These are phyloP conservation scores for Marasmius oreades DNA, from an alignment of 1,284 basidiomycete species.

Conservation along the genomic window DNA sequence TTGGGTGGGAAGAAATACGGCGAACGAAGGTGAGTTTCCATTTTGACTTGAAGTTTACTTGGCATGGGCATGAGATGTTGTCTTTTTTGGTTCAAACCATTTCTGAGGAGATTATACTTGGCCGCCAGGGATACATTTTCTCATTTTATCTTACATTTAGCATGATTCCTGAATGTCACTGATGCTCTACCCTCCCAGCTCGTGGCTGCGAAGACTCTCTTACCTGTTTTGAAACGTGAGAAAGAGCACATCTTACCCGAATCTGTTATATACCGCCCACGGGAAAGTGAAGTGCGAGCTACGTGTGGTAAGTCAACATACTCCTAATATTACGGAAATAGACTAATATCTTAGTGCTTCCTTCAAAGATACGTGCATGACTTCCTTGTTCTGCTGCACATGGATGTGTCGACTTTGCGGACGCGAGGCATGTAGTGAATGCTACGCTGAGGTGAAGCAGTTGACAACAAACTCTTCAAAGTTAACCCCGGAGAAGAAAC, in stretches of 20 bases:
- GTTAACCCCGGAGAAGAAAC: conserved; percentile 43
- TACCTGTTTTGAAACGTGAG: conserved; percentile 69
- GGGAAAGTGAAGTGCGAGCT: conserved; percentile 76
- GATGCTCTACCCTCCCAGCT: conserved; percentile 29
- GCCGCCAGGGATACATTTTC: no score
- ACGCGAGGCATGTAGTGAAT: conserved; percentile 84
- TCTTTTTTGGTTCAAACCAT: background rate
- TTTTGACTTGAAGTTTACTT: conserved; percentile 12
- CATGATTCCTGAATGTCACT: no score
- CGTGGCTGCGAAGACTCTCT: conserved; percentile 66
- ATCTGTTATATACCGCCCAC: conserved; percentile 65
- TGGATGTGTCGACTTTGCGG: conserved; percentile 92
- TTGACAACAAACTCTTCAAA: conserved; percentile 51
- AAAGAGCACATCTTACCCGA: conserved; percentile 60
- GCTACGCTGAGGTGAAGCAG: conserved; percentile 69
- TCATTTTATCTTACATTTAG: conserved; percentile 11
- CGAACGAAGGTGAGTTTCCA: conserved; percentile 52
- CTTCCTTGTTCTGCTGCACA: conserved; percentile 84
- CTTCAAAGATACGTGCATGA: conserved; percentile 81
- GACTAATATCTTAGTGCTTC: background rate
- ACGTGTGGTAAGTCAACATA: conserved; percentile 66
- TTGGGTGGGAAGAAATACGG: conserved; percentile 38
- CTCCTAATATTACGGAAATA: background rate
- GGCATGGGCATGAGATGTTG: conserved; percentile 1
- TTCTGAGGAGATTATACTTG: background rate